Evolutionary conservation across 2,329 filamentous ascomycete species (phyloP), one percentile per base, ranked within the genome.

Genomic region (Colletotrichum simmondsii): DNA sequence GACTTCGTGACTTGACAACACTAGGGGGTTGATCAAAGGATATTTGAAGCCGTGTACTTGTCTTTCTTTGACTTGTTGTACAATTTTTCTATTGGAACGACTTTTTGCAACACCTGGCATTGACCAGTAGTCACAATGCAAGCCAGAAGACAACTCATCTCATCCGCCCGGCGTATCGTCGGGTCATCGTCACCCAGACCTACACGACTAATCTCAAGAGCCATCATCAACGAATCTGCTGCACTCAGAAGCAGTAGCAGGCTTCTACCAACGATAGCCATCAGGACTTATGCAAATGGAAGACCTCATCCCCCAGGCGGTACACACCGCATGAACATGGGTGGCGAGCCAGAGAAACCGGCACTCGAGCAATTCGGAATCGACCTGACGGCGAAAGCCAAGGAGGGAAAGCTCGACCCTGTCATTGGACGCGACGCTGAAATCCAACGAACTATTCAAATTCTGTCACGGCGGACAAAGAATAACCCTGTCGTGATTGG

Each of bases 401-500:
- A 90, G 80, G 93, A 93, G 61, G 97, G 97, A 53, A 98, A 98
- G 80, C 88, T 99, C 4, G 97, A 99, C 79, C 97, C 97, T 0
- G 96, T 98, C 16, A 98, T 99, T 79, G 97, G 97, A 24, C 90
- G 97, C 81, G 95, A 98, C 78, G 87, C 90, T 5, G 97, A 98
- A 81, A 98, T 98, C 65, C 94, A 98, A 79, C 89, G 97, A 62
- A 98, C 95, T 0, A 98, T 98, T 72, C 97, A 98, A 79, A 93
- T 99, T 12, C 85, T 99, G 1, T 98, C 95, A 19, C 88, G 97
- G 75, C 89, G 97, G 73, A 98, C 97, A 8, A 98, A 98, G 83
- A 98, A 98, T 79, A 97, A 97, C 76, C 96, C 96, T 0, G 95
- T 98, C 0, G 85, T 98, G n/a, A 98, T 98, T 71, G 96, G 96